Evolutionary conservation across 768 basidiomycete genomes (phyloP).

Genomic region (Pholiota conissans): DNA sequence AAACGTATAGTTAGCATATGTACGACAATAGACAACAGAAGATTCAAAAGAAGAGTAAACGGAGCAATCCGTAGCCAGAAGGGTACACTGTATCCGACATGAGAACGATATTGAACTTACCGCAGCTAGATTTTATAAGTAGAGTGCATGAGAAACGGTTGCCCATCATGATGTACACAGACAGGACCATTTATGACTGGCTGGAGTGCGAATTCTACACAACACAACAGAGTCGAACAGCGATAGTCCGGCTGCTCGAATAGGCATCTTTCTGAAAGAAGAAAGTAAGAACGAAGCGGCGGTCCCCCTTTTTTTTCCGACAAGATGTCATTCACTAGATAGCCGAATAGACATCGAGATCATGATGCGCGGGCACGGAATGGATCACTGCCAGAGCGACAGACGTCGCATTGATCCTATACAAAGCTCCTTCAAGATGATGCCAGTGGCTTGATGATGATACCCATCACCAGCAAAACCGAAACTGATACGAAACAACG

Average conservation of each 20-base stretch:
- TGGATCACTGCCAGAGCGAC: not conserved
- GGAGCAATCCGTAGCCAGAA: not conserved
- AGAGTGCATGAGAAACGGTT: not conserved
- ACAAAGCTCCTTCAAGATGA: no score
- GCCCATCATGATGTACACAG: no score
- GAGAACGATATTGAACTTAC: not conserved
- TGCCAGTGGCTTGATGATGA: not conserved
- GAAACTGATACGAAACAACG: no score
- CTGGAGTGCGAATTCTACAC: no score
- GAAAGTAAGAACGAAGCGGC: not conserved
- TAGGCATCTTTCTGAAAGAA: not conserved
- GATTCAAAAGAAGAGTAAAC: not conserved
- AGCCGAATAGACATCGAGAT: not conserved
- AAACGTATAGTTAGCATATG: no score
- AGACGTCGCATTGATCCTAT: not conserved
- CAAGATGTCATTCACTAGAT: not conserved
- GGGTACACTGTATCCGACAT: not conserved
- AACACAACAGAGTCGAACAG: not conserved
- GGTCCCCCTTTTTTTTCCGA: constrained; percentile 1
- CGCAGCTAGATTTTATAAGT: not conserved
- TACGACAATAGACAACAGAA: no score
- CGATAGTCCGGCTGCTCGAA: not conserved
- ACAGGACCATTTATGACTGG: no score
- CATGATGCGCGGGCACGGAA: not conserved
- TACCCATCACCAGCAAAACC: not conserved